Evolutionary conservation across 257 asterid species (phyloP).

Genomic region (Coffea canephora): DNA sequence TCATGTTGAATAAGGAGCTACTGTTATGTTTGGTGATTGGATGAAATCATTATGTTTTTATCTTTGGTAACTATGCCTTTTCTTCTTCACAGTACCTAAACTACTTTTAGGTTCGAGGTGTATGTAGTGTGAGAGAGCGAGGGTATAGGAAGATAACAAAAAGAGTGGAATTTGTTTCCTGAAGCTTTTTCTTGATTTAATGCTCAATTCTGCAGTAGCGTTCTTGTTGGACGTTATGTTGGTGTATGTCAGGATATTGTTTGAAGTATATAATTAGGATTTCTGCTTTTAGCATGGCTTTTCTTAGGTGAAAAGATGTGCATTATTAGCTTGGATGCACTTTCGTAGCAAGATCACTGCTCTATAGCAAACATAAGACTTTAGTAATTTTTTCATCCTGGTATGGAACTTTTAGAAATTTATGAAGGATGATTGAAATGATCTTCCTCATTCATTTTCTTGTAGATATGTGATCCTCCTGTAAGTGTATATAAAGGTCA

Average conservation of each 20-base stretch:
- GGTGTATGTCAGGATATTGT: neutral
- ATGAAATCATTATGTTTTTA: neutral
- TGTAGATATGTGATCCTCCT: conserved; percentile 88
- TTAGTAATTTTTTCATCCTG: neutral
- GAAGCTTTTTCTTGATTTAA: neutral
- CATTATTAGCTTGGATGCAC: neutral
- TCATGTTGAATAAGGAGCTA: neutral
- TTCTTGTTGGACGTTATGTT: neutral
- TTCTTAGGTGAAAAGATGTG: neutral
- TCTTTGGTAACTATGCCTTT: neutral
- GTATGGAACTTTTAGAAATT: neutral
- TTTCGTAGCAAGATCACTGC: neutral
- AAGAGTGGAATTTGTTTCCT: neutral
- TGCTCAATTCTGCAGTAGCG: neutral
- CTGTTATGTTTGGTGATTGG: neutral
- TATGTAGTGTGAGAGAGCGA: neutral
- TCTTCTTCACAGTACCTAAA: neutral
- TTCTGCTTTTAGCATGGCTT: neutral
- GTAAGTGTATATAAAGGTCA: conserved; percentile 87
- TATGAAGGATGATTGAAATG: conserved; percentile 17
- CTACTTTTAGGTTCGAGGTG: neutral
- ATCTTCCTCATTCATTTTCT: conserved; percentile 23
- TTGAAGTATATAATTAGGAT: neutral
- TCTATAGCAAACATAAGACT: neutral
- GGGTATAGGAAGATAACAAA: neutral